Evolutionary conservation across 257 asterid genomes (phyloP).

Genomic region (Nicotiana attenuata): DNA sequence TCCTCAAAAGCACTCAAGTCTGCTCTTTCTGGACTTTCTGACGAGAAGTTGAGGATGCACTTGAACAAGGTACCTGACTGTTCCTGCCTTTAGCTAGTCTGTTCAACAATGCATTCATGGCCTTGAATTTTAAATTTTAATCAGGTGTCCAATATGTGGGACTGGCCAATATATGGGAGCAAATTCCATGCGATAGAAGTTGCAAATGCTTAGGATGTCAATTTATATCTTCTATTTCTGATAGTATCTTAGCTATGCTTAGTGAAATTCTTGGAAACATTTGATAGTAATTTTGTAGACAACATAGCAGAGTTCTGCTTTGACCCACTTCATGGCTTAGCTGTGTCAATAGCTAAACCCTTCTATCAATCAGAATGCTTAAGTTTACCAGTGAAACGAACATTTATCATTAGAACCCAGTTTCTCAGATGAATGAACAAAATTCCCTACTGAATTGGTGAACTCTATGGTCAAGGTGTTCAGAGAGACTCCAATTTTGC

Average conservation of each 20-base stretch:
- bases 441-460: neutral
- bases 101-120: neutral
- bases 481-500: neutral
- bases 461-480: neutral
- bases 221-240: neutral
- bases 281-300: neutral
- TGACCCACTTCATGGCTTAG: neutral
- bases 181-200: neutral
- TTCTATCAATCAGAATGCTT: neutral
- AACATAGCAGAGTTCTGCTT: neutral
- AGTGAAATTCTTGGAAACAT: neutral
- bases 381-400: neutral
- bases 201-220: neutral
- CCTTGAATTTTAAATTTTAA: neutral
- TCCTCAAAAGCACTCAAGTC: constrained; percentile 63
- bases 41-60: constrained; percentile 42
- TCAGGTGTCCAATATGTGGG: neutral
- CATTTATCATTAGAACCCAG: neutral
- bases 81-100: constrained; percentile 8
- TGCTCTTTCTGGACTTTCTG: constrained; percentile 51
- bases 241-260: neutral
- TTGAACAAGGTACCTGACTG: constrained; percentile 51
- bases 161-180: neutral
- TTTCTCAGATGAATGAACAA: neutral
- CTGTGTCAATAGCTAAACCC: neutral